Evolutionary conservation across 179 eudicot genomes (phyloP), one percentile per base, ranked within the genome.

Genomic region (Camellia oleifera): DNA sequence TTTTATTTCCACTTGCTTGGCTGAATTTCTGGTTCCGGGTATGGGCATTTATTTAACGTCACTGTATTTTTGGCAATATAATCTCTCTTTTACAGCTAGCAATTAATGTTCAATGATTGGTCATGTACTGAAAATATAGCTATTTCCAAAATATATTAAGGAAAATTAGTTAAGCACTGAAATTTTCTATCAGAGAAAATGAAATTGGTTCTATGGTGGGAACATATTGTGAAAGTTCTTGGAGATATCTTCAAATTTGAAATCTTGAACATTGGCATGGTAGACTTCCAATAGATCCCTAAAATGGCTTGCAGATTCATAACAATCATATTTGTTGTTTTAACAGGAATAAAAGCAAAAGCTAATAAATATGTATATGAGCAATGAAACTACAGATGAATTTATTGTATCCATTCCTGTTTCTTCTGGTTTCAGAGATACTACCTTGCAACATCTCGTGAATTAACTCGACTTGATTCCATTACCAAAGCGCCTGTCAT

Each of bases 401-500:
- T 4, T 64, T 64, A 44, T 63, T 44, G 17, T 15, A 68, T 57
- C 12, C 9, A 10, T 73, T 15, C 0, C 7, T 14, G 5, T 56
- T 62, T 63, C 77, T 69, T 78, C 14, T 62, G 20, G 76, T 83
- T 88, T 48, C 88, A 94, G 99, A 93, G 95, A 17, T 94, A 91
- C 82, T 96, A 86, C 82, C 92, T 97, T 13, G 87, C 98, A 32
- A 91, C 98, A 52, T 97, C 99, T 1, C 97, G 98, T 3, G 99
- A 97, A 88, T 72, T 97, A 69, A 97, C 99, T 50, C 91, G 99
- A 11, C 93, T 97, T 3, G 99, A 94, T 85, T 97, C 99, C 1
- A 97, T 97, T 81, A 94, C 98, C 64, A 97, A 97, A 84, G 98
- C 99, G 66, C 99, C 99, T 0, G 89, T 97, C 17, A 94, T 97